These are phyloP conservation scores for Periconia macrospinosa DNA, from an alignment of 2,329 filamentous ascomycete genomes.

Conservation along the genomic window DNA sequence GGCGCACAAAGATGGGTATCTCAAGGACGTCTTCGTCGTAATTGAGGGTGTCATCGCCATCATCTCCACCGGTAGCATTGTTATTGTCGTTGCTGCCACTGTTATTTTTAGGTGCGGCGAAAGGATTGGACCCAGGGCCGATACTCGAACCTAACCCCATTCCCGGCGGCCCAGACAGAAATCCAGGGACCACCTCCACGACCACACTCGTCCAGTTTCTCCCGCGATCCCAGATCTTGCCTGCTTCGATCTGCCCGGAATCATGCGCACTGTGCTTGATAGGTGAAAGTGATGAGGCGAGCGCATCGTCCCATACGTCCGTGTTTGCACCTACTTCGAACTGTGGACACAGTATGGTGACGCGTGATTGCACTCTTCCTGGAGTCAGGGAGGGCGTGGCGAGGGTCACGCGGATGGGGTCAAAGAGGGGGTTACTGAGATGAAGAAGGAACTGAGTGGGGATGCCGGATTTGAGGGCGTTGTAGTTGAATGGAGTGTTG, in stretches of 20 bases:
- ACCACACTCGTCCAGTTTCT: constrained; percentile 95
- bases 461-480: constrained; percentile 51
- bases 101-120: background rate
- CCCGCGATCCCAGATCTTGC: constrained; percentile 94
- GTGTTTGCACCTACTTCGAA: constrained; percentile 95
- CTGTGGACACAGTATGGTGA: constrained; percentile 91
- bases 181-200: constrained; percentile 77
- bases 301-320: constrained; percentile 89
- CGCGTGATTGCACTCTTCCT: constrained; percentile 56
- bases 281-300: constrained; percentile 53
- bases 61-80: constrained; percentile 12
- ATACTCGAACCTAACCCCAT: background rate
- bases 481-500: constrained; percentile 46
- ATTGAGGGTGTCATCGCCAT: constrained; percentile 30
- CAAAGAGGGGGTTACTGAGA: constrained; percentile 92
- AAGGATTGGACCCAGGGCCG: constrained; percentile 18
- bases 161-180: constrained; percentile 18
- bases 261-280: constrained; percentile 30
- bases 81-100: background rate
- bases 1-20: constrained; percentile 89
- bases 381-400: constrained; percentile 66
- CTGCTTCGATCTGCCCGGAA: constrained; percentile 66
- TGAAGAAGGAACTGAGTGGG: constrained; percentile 82
- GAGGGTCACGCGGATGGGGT: constrained; percentile 81
- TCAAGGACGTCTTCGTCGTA: constrained; percentile 72